These are phyloP conservation scores for Tieghemostelium lacteum DNA, from an alignment of 78 protist species.

Conservation along the genomic window DNA sequence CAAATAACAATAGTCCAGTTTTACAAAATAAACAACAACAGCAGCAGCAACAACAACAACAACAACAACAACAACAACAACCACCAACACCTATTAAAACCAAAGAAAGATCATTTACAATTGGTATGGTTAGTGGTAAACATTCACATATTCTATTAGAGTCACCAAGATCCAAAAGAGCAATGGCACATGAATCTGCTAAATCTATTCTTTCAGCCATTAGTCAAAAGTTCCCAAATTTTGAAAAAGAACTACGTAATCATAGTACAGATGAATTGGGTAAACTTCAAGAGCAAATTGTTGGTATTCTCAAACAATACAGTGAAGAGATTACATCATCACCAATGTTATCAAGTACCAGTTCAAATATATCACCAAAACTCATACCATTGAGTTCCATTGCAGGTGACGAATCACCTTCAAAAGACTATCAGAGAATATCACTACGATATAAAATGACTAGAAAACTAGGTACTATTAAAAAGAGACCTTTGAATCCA, in stretches of 20 bases:
- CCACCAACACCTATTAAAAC: not conserved
- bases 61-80: not conserved
- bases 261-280: conserved; percentile 9
- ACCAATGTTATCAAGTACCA: not conserved
- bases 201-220: conserved; percentile 11
- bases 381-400: not conserved
- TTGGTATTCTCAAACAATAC: not conserved
- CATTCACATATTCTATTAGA: conserved; percentile 24
- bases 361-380: conserved; percentile 7
- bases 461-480: conserved; percentile 44
- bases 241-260: conserved; percentile 39
- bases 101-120: conserved; percentile 55
- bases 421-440: conserved; percentile 25
- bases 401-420: not conserved
- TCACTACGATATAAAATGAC: conserved; percentile 48
- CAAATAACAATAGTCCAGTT: not conserved
- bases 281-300: conserved; percentile 28
- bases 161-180: conserved; percentile 18
- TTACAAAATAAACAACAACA: not conserved
- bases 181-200: conserved; percentile 18
- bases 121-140: conserved; percentile 72
- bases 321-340: conserved; percentile 8
- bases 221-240: conserved; percentile 22
- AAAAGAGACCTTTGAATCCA: conserved; percentile 30
- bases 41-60: not conserved